Percentiles rank a stretch among this genome's conserved stretches.
These are phyloP conservation scores for Sphaerobolus stellatus DNA, from an alignment of 1,284 basidiomycete genomes.

Conservation along the genomic window DNA sequence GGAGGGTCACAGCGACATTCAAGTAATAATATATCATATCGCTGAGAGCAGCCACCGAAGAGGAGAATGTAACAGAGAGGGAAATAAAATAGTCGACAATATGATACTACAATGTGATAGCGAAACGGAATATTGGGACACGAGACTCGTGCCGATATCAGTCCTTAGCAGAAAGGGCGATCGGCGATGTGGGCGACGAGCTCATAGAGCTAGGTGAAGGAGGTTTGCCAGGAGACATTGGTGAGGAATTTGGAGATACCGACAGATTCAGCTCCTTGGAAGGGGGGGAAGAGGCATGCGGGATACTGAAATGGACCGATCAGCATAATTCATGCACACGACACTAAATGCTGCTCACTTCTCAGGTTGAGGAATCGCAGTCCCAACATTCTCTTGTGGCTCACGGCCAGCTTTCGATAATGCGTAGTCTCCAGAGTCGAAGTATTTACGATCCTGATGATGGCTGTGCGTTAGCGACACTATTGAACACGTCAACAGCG, in stretches of 20 bases:
- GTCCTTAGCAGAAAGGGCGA: constrained; percentile 12
- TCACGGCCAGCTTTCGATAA: constrained; percentile 92
- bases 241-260: constrained; percentile 64
- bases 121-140: no score
- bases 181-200: no score
- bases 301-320: constrained; percentile 50
- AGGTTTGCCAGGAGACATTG: constrained; percentile 63
- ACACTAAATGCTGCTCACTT: constrained; percentile 57
- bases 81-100: no score
- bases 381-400: constrained; percentile 85
- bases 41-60: no score
- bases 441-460: constrained; percentile 90
- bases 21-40: no score
- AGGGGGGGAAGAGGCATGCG: constrained; percentile 66
- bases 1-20: no score
- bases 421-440: constrained; percentile 97
- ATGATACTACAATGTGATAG: no score
- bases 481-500: constrained; percentile 1
- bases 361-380: constrained; percentile 93
- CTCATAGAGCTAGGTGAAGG: no score
- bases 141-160: no score
- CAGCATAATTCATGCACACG: not conserved
- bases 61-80: no score
- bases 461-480: constrained; percentile 6
- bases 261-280: constrained; percentile 58